Conservation (phyloP, 2,329 filamentous ascomycete species). For the Talaromyces sp. region DNA sequence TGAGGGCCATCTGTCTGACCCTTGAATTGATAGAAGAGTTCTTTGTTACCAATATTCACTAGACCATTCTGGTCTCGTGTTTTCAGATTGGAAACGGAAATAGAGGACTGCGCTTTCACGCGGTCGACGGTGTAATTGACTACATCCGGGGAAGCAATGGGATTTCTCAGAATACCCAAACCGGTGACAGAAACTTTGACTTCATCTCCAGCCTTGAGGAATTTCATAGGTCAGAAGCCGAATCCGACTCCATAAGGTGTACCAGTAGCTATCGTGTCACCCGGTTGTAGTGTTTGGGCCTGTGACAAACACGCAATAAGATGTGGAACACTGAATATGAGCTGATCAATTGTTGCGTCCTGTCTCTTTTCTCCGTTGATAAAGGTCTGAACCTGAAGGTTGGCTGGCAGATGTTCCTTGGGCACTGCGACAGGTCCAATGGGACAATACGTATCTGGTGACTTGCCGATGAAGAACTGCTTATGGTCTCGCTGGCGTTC, state of each 20-base stretch:
- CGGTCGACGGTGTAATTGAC: slow-evolving; percentile 26
- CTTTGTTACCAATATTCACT: slow-evolving; percentile 42
- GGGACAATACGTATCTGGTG: slow-evolving; percentile 56
- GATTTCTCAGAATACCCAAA: slow-evolving; percentile 45
- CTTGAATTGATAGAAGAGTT: slow-evolving; percentile 39
- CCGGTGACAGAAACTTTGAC: slow-evolving; percentile 45
- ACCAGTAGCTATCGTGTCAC: slow-evolving; percentile 18
- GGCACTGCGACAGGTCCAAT: slow-evolving; percentile 57
- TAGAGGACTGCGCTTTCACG: slow-evolving; percentile 21
- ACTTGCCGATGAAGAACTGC: slow-evolving; percentile 61
- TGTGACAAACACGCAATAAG: slow-evolving; percentile 10
- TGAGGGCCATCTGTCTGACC: slow-evolving; percentile 28
- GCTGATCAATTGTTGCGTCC: slow-evolving; percentile 35
- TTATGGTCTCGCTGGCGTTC: slow-evolving; percentile 59
- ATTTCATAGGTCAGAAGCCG: slow-evolving; percentile 46
- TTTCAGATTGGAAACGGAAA: slow-evolving; percentile 35
- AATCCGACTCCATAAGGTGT: slow-evolving; percentile 50
- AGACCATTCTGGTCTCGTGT: slow-evolving; percentile 34
- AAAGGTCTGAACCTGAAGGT: slow-evolving; percentile 44
- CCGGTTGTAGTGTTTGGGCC: slow-evolving; percentile 15
- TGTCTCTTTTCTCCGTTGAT: slow-evolving; percentile 56
- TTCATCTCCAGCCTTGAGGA: slow-evolving; percentile 44
- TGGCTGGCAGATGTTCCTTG: slow-evolving; percentile 44
- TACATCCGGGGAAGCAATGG: slow-evolving; percentile 32
- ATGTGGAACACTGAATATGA: slow-evolving; percentile 10